Evolutionary conservation across 129 eudicot genomes (phyloP).

Genomic region (Tagetes patula): DNA sequence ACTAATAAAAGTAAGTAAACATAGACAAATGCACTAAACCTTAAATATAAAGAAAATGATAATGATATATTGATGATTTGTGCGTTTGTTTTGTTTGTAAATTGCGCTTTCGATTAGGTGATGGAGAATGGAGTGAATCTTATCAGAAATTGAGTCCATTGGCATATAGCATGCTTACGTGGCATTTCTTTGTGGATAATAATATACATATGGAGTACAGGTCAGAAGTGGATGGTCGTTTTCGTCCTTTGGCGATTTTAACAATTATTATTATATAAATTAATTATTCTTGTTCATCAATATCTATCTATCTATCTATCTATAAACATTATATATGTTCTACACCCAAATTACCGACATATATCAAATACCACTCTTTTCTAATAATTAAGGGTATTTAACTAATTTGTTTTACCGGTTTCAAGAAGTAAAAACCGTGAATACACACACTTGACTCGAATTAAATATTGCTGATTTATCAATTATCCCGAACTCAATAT

Average conservation of each 20-base stretch:
- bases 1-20: background rate
- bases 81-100: background rate
- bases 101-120: constrained; percentile 7
- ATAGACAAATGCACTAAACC: background rate
- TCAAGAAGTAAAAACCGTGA: too few species aligned
- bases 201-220: constrained; percentile 33
- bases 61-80: background rate
- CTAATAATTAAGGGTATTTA: too few species aligned
- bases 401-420: too few species aligned
- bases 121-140: constrained; percentile 38
- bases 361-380: background rate
- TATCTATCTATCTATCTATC: background rate
- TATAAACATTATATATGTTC: background rate
- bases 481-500: too few species aligned
- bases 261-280: background rate
- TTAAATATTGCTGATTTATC: too few species aligned
- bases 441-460: too few species aligned
- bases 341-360: constrained; percentile 17
- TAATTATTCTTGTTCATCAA: background rate
- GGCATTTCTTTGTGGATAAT: constrained; percentile 25
- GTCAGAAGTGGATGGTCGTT: constrained; percentile 40
- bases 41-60: too few species aligned
- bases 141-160: constrained; percentile 39
- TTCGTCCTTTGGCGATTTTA: constrained; percentile 15
- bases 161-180: constrained; percentile 35